Evolutionary conservation across 2,329 filamentous ascomycete species (phyloP), one percentile per base, ranked within the genome.

Genomic region (Pyrenochaeta sp.): DNA sequence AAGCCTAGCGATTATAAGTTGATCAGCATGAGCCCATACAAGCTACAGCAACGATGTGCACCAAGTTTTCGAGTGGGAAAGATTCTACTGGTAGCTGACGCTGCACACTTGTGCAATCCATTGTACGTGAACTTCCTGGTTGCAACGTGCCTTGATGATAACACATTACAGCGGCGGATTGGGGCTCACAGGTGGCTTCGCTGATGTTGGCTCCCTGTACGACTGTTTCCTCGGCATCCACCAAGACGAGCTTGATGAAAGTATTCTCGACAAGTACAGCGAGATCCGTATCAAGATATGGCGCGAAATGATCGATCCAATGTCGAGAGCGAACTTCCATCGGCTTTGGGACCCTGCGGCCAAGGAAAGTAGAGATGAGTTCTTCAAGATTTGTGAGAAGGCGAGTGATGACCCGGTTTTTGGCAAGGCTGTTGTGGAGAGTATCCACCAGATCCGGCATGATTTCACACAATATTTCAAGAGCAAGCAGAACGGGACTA

Each of bases 171-270:
- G 69, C 72, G 86, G 86, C 40, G 86, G 86, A 0, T 75, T 88
- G 14, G 86, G 86, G 1, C 81, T 88, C 44, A 88, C 85, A 0
- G 85, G 85, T 5, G 86, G 86, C 0, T 84, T 89, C 49, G 83
- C 85, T n/a, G 86, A 88, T 59, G 80, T 86, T 2, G 85, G 84
- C 10, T 84, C 84, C 0, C 77, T 89, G 5, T 85, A 81, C 52
- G 85, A 89, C 60, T 87, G 85, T 62, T 77, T 88, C 9, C 67
- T 61, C 5, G 71, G 71, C 30, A 72, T 75, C 27, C 69, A 74
- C 49, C 57, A 67, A 29, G 67, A 71, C 47, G 62, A 69, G 46
- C 68, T 73, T 7, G 71, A 73, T 50, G 69, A 74, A 12, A 58
- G 61, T 11, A 74, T 75, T 29, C 66, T 75, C 12, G 71, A 74